phyloP scores from a whole-genome alignment of 495 filamentous ascomycete species.

The Podospora appendiculata region DNA sequence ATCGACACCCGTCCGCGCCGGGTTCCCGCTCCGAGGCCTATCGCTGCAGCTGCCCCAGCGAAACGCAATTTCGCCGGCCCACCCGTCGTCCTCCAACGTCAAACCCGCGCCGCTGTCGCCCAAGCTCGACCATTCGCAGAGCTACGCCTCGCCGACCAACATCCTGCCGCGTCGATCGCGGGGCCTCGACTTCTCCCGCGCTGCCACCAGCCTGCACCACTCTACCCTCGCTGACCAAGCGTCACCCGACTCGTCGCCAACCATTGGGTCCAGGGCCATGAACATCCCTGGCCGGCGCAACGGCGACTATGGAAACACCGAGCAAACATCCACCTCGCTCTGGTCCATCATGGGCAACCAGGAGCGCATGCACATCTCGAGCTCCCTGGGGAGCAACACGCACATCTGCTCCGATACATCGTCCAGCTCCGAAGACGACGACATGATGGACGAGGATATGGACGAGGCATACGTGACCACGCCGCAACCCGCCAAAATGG shows the following conservation, averaged over 20 bases:
- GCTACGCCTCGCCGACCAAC: constrained; percentile 70
- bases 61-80: constrained; percentile 29
- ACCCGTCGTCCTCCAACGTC: constrained; percentile 37
- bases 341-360: constrained; percentile 44
- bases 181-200: constrained; percentile 85
- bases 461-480: constrained; percentile 70
- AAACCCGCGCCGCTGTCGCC: constrained; percentile 72
- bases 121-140: constrained; percentile 72
- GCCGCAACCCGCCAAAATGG: constrained; percentile 51
- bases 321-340: constrained; percentile 32
- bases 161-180: constrained; percentile 80
- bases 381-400: constrained; percentile 76
- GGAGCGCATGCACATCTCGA: constrained; percentile 71
- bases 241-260: constrained; percentile 91
- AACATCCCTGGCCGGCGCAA: constrained; percentile 54
- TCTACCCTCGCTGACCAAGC: constrained; percentile 84
- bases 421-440: constrained; percentile 68
- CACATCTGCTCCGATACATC: constrained; percentile 74
- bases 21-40: constrained; percentile 52
- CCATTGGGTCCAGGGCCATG: constrained; percentile 68
- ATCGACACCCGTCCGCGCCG: constrained; percentile 51
- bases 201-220: constrained; percentile 91
- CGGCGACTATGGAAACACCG: constrained; percentile 26
- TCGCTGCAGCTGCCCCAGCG: constrained; percentile 67
- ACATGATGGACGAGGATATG: constrained; percentile 72